These are phyloP conservation scores for Knoxdaviesia capensis DNA, from an alignment of 2,329 filamentous ascomycete genomes.

Conservation along the genomic window DNA sequence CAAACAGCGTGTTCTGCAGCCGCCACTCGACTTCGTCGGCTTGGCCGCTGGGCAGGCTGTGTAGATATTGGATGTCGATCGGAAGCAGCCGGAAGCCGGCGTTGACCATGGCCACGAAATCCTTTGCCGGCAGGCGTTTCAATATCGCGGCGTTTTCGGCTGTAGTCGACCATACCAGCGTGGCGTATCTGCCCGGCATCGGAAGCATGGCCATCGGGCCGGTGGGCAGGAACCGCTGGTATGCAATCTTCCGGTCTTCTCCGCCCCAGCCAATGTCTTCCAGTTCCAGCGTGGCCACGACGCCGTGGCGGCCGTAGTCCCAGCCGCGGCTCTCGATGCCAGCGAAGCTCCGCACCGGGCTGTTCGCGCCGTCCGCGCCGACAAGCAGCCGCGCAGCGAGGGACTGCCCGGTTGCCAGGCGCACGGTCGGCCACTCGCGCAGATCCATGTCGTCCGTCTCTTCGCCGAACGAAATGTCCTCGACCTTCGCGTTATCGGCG, in stretches of 20 bases:
- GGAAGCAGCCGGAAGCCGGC: constrained; percentile 71
- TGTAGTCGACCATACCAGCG: constrained; percentile 88
- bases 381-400: constrained; percentile 71
- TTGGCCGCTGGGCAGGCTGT: constrained; percentile 38
- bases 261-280: constrained; percentile 37
- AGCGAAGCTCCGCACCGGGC: constrained; percentile 76
- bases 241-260: constrained; percentile 50
- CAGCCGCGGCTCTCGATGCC: constrained; percentile 72
- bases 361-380: constrained; percentile 88
- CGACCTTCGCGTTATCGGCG: constrained; percentile 59
- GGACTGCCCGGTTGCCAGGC: constrained; percentile 43
- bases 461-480: constrained; percentile 57
- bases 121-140: constrained; percentile 49
- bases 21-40: constrained; percentile 74
- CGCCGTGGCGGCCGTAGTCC: constrained; percentile 80
- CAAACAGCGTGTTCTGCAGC: constrained; percentile 43
- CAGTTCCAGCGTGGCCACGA: constrained; percentile 73
- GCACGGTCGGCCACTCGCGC: constrained; percentile 71
- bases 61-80: constrained; percentile 68
- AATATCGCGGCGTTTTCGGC: constrained; percentile 58
- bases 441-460: constrained; percentile 53
- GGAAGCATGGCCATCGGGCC: constrained; percentile 85
- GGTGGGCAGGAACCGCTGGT: constrained; percentile 85
- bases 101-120: constrained; percentile 80
- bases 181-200: constrained; percentile 62